Evolutionary conservation across 345 rosid species (phyloP).

Genomic region (Camelina neglecta): DNA sequence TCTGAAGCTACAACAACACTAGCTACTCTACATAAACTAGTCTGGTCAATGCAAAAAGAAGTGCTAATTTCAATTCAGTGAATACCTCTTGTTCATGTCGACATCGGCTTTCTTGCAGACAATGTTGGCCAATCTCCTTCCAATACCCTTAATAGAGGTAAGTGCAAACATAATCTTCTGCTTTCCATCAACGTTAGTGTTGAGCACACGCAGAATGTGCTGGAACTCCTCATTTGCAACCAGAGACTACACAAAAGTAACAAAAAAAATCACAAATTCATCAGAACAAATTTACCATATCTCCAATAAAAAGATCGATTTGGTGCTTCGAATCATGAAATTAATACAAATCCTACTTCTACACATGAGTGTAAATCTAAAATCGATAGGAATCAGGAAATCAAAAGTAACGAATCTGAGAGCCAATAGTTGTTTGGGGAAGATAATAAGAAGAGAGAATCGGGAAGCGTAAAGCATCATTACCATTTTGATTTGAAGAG

Average conservation of each 20-base stretch:
- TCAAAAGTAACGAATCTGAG: not conserved
- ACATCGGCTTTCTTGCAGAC: constrained; percentile 98
- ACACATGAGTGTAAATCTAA: not conserved
- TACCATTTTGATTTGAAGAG: constrained; percentile 18
- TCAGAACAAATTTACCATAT: not conserved
- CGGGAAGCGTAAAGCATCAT: not conserved
- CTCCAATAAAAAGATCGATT: not conserved
- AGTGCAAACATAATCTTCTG: constrained; percentile 92
- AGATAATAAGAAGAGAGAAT: not conserved
- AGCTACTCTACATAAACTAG: not conserved
- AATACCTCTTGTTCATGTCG: constrained; percentile 91
- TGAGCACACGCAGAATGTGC: constrained; percentile 93
- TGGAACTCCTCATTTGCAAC: constrained; percentile 90
- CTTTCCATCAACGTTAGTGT: constrained; percentile 92
- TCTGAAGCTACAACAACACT: no score
- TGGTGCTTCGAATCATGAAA: not conserved
- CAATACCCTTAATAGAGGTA: constrained; percentile 94
- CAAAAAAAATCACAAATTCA: not conserved
- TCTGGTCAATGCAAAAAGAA: not conserved
- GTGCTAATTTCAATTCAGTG: not conserved
- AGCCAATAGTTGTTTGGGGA: not conserved
- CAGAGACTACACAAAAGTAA: constrained; percentile 58
- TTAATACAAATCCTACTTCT: not conserved
- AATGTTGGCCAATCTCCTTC: constrained; percentile 82
- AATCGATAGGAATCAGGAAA: constrained; percentile 1